Conservation (phyloP, 2,329 filamentous ascomycete species). For the Teratosphaeriaceae sp. region DNA sequence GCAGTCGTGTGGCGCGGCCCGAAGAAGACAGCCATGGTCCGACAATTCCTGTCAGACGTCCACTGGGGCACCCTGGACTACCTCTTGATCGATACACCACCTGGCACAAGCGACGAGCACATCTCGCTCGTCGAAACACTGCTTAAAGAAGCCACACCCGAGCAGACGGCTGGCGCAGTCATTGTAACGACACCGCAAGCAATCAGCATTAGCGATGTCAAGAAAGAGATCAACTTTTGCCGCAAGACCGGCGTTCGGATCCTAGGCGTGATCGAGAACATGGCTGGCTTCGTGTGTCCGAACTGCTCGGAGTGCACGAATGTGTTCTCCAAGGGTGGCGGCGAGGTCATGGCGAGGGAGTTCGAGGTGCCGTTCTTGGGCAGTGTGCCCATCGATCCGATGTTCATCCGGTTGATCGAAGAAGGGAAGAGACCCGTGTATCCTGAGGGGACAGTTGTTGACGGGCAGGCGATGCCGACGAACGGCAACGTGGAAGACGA, state of each 20-base stretch:
- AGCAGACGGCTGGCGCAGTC: slow-evolving; percentile 77
- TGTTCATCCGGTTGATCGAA: slow-evolving; percentile 83
- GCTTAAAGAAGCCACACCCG: slow-evolving; percentile 38
- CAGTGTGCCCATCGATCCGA: slow-evolving; percentile 83
- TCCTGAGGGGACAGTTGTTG: slow-evolving; percentile 58
- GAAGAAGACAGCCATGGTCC: slow-evolving; percentile 98
- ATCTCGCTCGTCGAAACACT: slow-evolving; percentile 80
- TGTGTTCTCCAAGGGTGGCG: slow-evolving; percentile 87
- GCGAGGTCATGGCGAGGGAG: slow-evolving; percentile 80
- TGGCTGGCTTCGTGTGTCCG: slow-evolving; percentile 84
- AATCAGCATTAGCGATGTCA: slow-evolving; percentile 85
- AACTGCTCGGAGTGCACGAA: slow-evolving; percentile 79
- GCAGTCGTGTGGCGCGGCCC: slow-evolving; percentile 96
- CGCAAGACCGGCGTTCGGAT: slow-evolving; percentile 71
- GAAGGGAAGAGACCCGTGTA: slow-evolving; percentile 61
- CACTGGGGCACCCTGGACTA: slow-evolving; percentile 86
- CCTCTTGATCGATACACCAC: slow-evolving; percentile 90
- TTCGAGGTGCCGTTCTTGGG: slow-evolving; percentile 80
- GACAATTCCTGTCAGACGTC: slow-evolving; percentile 90
- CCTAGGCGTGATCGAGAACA: slow-evolving; percentile 92
- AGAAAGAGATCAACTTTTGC: slow-evolving; percentile 93
- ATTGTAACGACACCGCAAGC: slow-evolving; percentile 96
- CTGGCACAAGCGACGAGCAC: slow-evolving; percentile 94
- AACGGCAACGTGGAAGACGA: slow-evolving; percentile 18
- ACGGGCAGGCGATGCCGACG: slow-evolving; percentile 45